Conservation (phyloP, 2,329 filamentous ascomycete species). For the Exophiala xenobiotica region DNA sequence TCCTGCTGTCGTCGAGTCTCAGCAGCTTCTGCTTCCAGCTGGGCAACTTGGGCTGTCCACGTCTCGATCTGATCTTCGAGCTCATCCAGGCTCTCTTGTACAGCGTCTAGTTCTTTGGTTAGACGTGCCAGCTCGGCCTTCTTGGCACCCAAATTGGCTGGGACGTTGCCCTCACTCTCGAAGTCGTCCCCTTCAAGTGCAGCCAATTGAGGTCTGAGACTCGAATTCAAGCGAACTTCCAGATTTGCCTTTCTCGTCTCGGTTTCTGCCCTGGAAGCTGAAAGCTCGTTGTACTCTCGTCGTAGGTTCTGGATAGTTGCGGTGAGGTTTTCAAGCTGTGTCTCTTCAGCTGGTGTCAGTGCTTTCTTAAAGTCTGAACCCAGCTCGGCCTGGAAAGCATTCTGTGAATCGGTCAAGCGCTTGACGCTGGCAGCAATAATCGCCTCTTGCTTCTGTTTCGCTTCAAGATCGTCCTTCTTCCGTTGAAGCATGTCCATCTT, state of each 20-base stretch:
- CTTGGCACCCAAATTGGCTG: conserved; percentile 67
- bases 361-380: conserved; percentile 89
- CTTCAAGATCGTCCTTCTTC: conserved; percentile 70
- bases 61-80: conserved; percentile 72
- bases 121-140: conserved; percentile 79
- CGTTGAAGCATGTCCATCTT: conserved; percentile 74
- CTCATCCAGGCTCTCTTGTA: conserved; percentile 69
- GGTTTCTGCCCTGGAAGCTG: conserved; percentile 69
- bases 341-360: conserved; percentile 77
- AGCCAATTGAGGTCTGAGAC: conserved; percentile 81
- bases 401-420: conserved; percentile 71
- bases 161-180: conserved; percentile 60
- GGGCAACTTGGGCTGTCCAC: conserved; percentile 53
- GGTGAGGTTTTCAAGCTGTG: conserved; percentile 70
- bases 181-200: conserved; percentile 76
- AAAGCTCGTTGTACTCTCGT: conserved; percentile 73
- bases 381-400: conserved; percentile 76
- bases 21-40: conserved; percentile 58
- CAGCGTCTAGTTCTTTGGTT: conserved; percentile 63
- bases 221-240: conserved; percentile 85
- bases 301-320: conserved; percentile 70
- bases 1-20: conserved; percentile 71
- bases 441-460: conserved; percentile 63
- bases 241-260: conserved; percentile 79
- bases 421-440: conserved; percentile 74